Evolutionary conservation across 306 rosid genomes (phyloP), one percentile per base, ranked within the genome.

Genomic region (Bauhinia variegata): DNA sequence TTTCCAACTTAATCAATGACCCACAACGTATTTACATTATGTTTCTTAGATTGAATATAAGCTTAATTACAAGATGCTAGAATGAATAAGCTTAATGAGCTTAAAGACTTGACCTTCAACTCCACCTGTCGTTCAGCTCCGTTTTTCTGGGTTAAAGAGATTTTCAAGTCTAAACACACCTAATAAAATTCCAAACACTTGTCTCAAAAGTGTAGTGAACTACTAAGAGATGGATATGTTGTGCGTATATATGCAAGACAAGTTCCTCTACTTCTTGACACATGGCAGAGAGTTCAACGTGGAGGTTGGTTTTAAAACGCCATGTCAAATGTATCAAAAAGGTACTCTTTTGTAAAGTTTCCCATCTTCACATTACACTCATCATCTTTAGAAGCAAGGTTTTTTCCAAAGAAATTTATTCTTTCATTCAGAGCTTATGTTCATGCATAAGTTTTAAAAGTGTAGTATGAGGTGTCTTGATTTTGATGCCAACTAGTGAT

Each of bases 341-440:
- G 90, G 63, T 87, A 85, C 54, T 87, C 90, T 70, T 87, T 83
- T 2, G 82, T 82, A n/a, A 87, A 85, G 77, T 85, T 85, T 63
- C 73, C 82, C 63, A 79, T 34, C 46, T 68, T 69, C 50, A 82
- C 87, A n/a, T n/a, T n/a, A n/a, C n/a, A n/a, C n/a, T n/a, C n/a
- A n/a, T n/a, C n/a, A n/a, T n/a, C n/a, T n/a, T n/a, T n/a, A n/a
- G n/a, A 82, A 85, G 74, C 79, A 85, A 82, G 90, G 90, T 85
- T 64, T 33, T 81, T 5, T 17, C 23, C 18, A n/a, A n/a, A 36
- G 44, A 67, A 42, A 32, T 30, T 73, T 14, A 32, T 16, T 60
- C 5, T 52, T 43, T 42, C 41, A 60, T 50, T 3, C 44, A 11
- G 41, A 50, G 42, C 7, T 2, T 30, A 51, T 51, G 30, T 15